Percentiles rank a stretch among this genome's conserved stretches.
Evolutionary conservation across 116 monocot genomes (phyloP).

Genomic region (Thalassia testudinum): DNA sequence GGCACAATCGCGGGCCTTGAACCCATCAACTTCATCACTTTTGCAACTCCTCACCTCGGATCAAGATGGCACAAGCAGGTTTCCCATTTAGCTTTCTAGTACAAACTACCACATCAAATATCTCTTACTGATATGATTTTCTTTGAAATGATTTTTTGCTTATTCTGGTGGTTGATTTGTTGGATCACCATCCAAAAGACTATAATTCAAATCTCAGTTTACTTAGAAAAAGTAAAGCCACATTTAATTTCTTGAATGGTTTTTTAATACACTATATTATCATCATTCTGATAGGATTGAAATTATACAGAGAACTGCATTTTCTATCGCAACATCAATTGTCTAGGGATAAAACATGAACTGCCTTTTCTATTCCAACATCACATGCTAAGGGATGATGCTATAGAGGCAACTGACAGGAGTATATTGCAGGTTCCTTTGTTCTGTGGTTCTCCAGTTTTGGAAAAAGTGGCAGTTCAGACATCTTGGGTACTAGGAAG

Average conservation of each 20-base stretch:
- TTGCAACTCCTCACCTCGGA: conserved; percentile 56
- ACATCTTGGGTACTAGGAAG: conserved; percentile 62
- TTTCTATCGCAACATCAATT: background rate
- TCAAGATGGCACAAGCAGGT: conserved; percentile 58
- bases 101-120: background rate
- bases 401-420: background rate
- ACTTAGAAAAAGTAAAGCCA: background rate
- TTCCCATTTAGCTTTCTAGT: too few relatives aligned
- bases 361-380: background rate
- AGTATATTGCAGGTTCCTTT: conserved; percentile 45
- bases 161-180: background rate
- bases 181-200: background rate
- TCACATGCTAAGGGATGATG: background rate
- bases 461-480: conserved; percentile 46
- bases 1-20: conserved; percentile 44
- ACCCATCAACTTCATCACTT: conserved; percentile 52
- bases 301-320: background rate
- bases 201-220: background rate
- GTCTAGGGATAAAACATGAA: background rate
- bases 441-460: conserved; percentile 62
- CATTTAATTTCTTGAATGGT: too few relatives aligned
- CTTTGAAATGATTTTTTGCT: background rate
- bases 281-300: background rate
- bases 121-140: background rate
- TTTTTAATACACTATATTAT: background rate